Evolutionary conservation across 2,329 filamentous ascomycete species (phyloP), one percentile per base, ranked within the genome.

Genomic region (Aspergillus sclerotialis): DNA sequence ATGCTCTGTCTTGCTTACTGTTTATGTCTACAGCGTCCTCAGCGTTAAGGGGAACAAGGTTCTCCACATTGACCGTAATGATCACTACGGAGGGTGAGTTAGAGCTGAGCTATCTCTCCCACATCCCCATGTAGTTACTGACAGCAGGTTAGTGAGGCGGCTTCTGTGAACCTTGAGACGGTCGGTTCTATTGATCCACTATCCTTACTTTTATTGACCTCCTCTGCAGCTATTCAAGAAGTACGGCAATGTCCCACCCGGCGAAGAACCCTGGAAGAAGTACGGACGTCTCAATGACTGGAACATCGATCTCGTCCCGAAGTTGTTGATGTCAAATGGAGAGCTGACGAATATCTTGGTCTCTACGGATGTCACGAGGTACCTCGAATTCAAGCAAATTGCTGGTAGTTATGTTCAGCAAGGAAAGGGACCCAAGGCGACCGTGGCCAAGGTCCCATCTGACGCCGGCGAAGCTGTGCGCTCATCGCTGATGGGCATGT

Each of bases 41-140:
- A 94, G 88, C 72, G 90, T 96, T 56, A 95, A 96, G 75, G 90
- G 90, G 65, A 90, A 94, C 76, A 96, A 96, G 74, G 92, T 98
- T 59, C 78, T 98, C 48, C 92, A 98, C 72, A 94, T 98, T 64
- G 92, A 96, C 70, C 83, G 89, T 61, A 96, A 96, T 64, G 87
- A 94, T 64, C 89, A 96, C 73, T 96, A 95, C 60, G 92, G 92
- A 76, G 92, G 87, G 89, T 94, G 71, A 56, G 84, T 74, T 27
- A 27, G 39, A 31, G 31, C 28, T 23, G 34, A 35, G 36, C 33
- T 26, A 35, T 43, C 35, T 28, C 18, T 38, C 26, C 38, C 40
- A 39, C 37, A 33, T 26, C 21, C 14, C 33, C 29, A 24, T 28
- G 13, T 36, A 37, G 48, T 56, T 48, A 63, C 58, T 55, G 30